Base-by-base conservation (phyloP, 1,284 basidiomycete species). In the Baeospora myosura region DNA sequence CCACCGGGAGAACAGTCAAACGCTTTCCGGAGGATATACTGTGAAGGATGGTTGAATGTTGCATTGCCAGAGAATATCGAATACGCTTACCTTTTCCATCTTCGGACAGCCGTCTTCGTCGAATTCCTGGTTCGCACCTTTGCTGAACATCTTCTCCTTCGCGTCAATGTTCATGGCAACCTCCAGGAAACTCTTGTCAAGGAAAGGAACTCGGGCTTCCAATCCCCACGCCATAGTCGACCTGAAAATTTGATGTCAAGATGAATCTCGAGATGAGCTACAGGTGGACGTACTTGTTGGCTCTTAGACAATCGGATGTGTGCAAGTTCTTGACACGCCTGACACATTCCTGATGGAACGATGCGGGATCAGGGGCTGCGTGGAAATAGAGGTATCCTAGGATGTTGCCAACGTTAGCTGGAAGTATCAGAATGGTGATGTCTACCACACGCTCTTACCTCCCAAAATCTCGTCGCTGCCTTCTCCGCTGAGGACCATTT, bases 211-310 rank as follows among this genome's bases (percentile, higher is more conserved):
- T 44, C 96, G 90, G 3, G 95, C 94, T 66, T 99, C 96, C 41
- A 99, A 79, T 50, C 96, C 96, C 95, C 96, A 99, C 1, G 96
- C 96, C 96, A 99, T 98, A 5, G 96, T 98, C 35, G 91, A 94
- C 61, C 88, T 91, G 49, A 16, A 32, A 26, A 42, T 51, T 11
- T 24, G 25, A 24, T 25, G 40, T 26, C 43, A 45, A 30, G 25
- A 40, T 34, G 34, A 38, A 30, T 23, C 16, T 41, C 12, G 26
- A 31, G 33, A 28, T 22, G 29, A 32, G 36, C 28, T 16, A 43
- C 16, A 22, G 18, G 43, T 38, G 34, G 30, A 25, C 74, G 49
- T 48, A 88, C 88, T 98, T 98, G 81, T 99, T 99, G 48, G 96
- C 96, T 47, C 96, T 83, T 48, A 99, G 75, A 65, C 96, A 99